Conservation (phyloP, 345 rosid species). For the Aegle marmelos region DNA sequence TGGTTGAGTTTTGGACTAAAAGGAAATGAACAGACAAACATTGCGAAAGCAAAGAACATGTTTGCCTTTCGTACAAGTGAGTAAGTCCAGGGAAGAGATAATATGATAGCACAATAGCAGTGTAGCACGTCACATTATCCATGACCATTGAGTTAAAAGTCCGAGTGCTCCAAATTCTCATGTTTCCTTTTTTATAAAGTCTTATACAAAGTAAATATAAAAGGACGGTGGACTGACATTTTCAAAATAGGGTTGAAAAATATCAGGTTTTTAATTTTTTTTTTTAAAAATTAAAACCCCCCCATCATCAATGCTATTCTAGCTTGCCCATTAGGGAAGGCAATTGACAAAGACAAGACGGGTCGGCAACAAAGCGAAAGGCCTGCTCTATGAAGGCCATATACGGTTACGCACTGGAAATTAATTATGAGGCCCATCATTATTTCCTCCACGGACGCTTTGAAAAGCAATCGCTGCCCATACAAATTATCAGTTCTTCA, state of each 20-base stretch:
- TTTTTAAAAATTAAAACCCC: background rate
- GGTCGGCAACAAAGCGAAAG: background rate
- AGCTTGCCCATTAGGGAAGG: background rate
- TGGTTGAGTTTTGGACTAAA: background rate
- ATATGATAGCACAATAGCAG: no score
- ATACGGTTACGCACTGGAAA: background rate
- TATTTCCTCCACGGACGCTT: background rate
- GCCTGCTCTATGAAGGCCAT: background rate
- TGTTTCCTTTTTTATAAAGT: background rate
- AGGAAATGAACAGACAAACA: background rate
- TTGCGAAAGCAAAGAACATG: no score
- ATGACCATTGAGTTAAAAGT: background rate
- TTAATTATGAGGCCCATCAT: background rate
- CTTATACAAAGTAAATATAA: background rate
- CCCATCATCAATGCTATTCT: background rate
- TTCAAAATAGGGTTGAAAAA: background rate
- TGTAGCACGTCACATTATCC: background rate
- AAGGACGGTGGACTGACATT: no score
- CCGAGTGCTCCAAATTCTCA: background rate
- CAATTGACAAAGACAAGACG: background rate
- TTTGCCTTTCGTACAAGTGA: background rate
- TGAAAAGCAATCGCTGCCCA: background rate
- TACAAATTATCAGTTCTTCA: background rate
- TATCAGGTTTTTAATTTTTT: background rate
- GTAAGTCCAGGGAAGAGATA: no score